Evolutionary conservation across 371 early-diverging fungal genomes (phyloP).

Genomic region (Ordospora pajunii): DNA sequence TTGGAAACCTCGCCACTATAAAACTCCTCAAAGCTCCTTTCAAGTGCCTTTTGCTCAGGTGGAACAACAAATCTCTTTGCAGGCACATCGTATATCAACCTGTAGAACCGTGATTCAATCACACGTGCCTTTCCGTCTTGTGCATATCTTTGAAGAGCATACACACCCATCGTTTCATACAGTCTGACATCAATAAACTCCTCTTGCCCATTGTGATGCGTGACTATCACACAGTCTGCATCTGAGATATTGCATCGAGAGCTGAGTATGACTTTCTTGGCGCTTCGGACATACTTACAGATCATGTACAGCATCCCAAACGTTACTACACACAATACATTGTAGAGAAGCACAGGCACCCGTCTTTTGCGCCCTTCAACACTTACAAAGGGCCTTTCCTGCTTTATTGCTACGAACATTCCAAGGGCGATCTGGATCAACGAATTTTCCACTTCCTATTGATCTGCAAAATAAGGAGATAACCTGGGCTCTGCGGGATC

Average conservation of each 20-base stretch:
- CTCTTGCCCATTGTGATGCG: conserved; percentile 8
- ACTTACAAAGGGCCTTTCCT: conserved; percentile 15
- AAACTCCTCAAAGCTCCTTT: not conserved
- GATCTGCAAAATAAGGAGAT: too few relatives aligned
- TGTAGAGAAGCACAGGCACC: conserved; percentile 24
- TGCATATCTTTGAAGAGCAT: conserved; percentile 9
- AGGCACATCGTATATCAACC: conserved; percentile 30
- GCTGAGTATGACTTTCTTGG: conserved; percentile 27
- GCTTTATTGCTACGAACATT: conserved; percentile 11
- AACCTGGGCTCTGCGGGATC: too few relatives aligned
- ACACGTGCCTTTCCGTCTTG: not conserved
- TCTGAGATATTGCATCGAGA: conserved; percentile 8
- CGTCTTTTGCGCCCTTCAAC: conserved; percentile 30
- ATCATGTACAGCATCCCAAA: conserved; percentile 51
- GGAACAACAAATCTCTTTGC: conserved; percentile 9
- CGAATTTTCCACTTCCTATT: too few relatives aligned
- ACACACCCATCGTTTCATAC: not conserved
- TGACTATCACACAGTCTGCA: conserved; percentile 29
- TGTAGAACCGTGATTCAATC: not conserved
- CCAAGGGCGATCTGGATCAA: not conserved
- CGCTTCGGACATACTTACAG: conserved; percentile 20
- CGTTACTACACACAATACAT: conserved; percentile 31
- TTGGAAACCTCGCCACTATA: not conserved
- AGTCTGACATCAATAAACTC: conserved; percentile 19
- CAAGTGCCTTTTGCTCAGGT: not conserved